Percentiles rank a stretch among this genome's conserved stretches.
phyloP scores from a whole-genome alignment of 2,329 filamentous ascomycete species.

The Diaporthe amygdali region DNA sequence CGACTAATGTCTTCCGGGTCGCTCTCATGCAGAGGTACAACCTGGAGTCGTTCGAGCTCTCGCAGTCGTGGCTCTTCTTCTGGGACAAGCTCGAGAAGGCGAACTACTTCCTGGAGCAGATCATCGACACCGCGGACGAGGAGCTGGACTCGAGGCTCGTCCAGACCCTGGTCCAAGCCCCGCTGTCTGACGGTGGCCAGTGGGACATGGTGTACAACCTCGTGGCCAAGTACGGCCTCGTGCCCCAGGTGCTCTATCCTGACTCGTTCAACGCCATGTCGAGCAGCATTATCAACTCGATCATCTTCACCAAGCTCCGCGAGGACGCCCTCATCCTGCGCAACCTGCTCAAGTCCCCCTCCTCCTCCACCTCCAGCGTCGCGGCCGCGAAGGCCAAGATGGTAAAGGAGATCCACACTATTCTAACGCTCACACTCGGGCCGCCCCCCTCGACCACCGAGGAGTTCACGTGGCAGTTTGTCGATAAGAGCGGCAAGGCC shows the following conservation, averaged over 20 bases:
- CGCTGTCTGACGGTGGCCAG: constrained; percentile 83
- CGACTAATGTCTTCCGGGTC: constrained; percentile 91
- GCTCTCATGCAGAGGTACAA: constrained; percentile 84
- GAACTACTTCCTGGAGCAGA: constrained; percentile 87
- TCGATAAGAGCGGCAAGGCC: constrained; percentile 70
- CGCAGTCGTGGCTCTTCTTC: constrained; percentile 87
- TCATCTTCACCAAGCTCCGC: constrained; percentile 86
- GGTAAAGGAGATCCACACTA: constrained; percentile 79
- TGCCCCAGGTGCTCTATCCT: constrained; percentile 81
- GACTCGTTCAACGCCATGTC: constrained; percentile 81
- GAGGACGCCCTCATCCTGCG: constrained; percentile 80
- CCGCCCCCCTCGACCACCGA: constrained; percentile 73
- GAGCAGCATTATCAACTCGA: constrained; percentile 70
- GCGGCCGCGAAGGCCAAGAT: constrained; percentile 71
- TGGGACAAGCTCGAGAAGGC: constrained; percentile 94
- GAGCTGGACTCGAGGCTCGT: constrained; percentile 76
- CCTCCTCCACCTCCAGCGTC: constrained; percentile 39
- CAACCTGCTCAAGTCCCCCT: constrained; percentile 49
- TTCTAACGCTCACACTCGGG: constrained; percentile 83
- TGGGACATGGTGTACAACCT: constrained; percentile 93
- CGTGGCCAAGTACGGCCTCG: constrained; percentile 86
- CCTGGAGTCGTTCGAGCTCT: constrained; percentile 81
- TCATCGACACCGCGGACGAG: constrained; percentile 75
- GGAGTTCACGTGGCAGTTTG: constrained; percentile 81
- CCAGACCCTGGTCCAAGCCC: constrained; percentile 69